These are phyloP conservation scores for Saccharomycopsis guyanensis DNA, from an alignment of 805 yeast genomes.

Conservation along the genomic window DNA sequence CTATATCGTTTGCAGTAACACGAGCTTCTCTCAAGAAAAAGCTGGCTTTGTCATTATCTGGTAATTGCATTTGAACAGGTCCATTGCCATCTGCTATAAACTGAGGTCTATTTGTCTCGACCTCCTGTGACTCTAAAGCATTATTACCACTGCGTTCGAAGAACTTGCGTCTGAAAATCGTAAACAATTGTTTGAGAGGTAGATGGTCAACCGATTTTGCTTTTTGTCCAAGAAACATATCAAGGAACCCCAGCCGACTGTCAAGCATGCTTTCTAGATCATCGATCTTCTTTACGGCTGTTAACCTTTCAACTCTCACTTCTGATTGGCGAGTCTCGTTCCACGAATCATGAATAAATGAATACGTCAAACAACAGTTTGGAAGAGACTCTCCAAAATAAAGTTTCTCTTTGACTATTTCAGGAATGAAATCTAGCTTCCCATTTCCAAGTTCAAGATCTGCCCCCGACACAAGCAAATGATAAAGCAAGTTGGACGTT, in stretches of 20 bases:
- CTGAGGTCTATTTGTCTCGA: slow-evolving; percentile 1
- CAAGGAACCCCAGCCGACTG: slow-evolving; percentile 19
- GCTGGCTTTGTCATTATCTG: neutral
- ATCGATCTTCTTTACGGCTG: neutral
- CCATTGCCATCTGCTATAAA: slow-evolving; percentile 2
- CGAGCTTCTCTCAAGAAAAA: slow-evolving; percentile 24
- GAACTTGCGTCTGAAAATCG: slow-evolving; percentile 7
- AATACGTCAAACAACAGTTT: slow-evolving; percentile 21
- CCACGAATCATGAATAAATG: slow-evolving; percentile 23
- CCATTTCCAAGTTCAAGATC: slow-evolving; percentile 20
- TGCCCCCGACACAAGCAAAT: slow-evolving; percentile 12
- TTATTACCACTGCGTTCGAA: slow-evolving; percentile 6
- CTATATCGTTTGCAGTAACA: slow-evolving; percentile 28
- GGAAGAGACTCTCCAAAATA: slow-evolving; percentile 1
- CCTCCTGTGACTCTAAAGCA: slow-evolving; percentile 5
- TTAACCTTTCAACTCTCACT: slow-evolving; percentile 18
- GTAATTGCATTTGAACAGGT: neutral
- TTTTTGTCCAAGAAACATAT: slow-evolving; percentile 21
- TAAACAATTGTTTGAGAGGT: slow-evolving; percentile 15
- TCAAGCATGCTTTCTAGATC: slow-evolving; percentile 1
- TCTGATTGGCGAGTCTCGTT: slow-evolving; percentile 10
- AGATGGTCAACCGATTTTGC: slow-evolving; percentile 4
- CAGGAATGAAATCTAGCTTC: slow-evolving; percentile 22
- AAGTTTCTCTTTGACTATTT: slow-evolving; percentile 13
- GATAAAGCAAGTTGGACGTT: slow-evolving; percentile 22